Conservation (phyloP, 345 rosid genomes). For the Pugionium dolabratum region DNA sequence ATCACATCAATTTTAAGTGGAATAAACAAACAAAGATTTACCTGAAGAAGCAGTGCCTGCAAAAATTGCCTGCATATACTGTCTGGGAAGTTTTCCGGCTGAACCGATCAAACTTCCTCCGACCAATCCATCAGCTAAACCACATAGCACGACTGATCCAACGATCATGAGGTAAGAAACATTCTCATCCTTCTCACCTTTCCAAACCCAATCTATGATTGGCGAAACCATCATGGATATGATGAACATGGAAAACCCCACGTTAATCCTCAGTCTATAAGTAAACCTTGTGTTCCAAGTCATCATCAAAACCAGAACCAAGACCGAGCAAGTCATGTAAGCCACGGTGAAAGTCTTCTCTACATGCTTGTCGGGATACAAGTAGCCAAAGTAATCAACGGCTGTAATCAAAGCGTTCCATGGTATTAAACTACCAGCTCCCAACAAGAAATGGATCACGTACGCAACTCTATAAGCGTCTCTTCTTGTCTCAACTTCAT, state of each 20-base stretch:
- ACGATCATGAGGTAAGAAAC: conserved; percentile 54
- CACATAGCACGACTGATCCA: conserved; percentile 70
- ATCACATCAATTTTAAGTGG: neutral
- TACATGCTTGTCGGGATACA: conserved; percentile 69
- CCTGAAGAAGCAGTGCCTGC: conserved; percentile 99
- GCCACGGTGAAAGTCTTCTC: conserved; percentile 88
- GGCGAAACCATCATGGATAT: conserved; percentile 74
- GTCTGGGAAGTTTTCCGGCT: conserved; percentile 83
- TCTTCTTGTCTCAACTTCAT: conserved; percentile 50
- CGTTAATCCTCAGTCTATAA: conserved; percentile 64
- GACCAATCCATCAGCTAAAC: conserved; percentile 85
- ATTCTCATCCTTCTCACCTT: conserved; percentile 31
- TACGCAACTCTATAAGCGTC: conserved; percentile 75
- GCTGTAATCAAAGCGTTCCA: conserved; percentile 96
- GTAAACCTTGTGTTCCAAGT: conserved; percentile 55
- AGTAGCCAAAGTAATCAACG: conserved; percentile 71
- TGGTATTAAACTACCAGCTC: conserved; percentile 92
- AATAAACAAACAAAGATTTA: conserved; percentile 26
- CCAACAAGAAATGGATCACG: conserved; percentile 81
- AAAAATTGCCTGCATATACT: conserved; percentile 93
- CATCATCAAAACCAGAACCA: conserved; percentile 61
- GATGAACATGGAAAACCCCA: conserved; percentile 77
- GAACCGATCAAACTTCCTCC: conserved; percentile 87
- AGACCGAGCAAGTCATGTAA: conserved; percentile 80
- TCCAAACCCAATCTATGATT: conserved; percentile 59